Conservation (phyloP, 1,284 basidiomycete genomes). For the Ustilago loliicola region DNA sequence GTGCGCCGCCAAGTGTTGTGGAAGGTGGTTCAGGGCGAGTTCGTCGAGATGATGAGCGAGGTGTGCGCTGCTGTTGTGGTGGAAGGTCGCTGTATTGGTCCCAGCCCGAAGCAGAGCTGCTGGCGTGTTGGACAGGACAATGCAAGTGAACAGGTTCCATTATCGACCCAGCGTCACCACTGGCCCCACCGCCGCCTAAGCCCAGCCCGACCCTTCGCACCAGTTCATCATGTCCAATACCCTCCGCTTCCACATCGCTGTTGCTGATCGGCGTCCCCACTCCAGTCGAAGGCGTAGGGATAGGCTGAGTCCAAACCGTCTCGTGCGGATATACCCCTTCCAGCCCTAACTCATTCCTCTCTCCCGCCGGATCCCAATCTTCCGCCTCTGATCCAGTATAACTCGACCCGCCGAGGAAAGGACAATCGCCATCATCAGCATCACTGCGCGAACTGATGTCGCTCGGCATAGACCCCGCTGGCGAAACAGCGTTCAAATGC, state of each 20-base stretch:
- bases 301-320: conserved; percentile 39
- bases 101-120: conserved; percentile 3
- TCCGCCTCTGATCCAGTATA: conserved; percentile 33
- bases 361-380: conserved; percentile 26
- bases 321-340: conserved; percentile 53
- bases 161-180: neutral
- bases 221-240: conserved; percentile 25
- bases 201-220: conserved; percentile 33
- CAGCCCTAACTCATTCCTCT: conserved; percentile 45
- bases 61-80: neutral
- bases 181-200: conserved; percentile 1
- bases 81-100: neutral
- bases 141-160: conserved; percentile 42
- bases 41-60: neutral
- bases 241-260: conserved; percentile 21
- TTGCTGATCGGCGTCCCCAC: conserved; percentile 35
- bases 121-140: conserved; percentile 17
- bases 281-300: conserved; percentile 48
- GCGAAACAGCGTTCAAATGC: conserved; percentile 50
- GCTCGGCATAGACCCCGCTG: conserved; percentile 59
- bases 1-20: conserved; percentile 3
- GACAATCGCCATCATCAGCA: conserved; percentile 33
- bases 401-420: conserved; percentile 24
- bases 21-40: neutral
- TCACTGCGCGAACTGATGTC: conserved; percentile 50